A percentile compares a stretch with the other conserved stretches of the same genome.
These are phyloP conservation scores for Euphorbia pulcherrima DNA, from an alignment of 345 rosid genomes.

Conservation along the genomic window DNA sequence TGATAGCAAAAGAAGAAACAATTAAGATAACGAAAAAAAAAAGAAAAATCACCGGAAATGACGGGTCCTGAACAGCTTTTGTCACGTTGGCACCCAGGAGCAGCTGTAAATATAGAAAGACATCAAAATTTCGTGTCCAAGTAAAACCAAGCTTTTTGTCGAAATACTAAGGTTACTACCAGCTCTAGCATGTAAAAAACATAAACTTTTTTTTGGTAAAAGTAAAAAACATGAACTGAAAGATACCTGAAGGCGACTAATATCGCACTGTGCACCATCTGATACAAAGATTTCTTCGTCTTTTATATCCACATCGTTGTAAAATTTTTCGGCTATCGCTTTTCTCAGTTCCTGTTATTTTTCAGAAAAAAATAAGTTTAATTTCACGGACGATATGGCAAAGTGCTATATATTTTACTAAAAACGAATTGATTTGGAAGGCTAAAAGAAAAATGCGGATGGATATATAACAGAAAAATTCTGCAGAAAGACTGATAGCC, in stretches of 20 bases:
- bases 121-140: background rate
- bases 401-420: too few relatives aligned
- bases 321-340: constrained; percentile 52
- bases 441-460: background rate
- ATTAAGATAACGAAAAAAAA: background rate
- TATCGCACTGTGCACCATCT: constrained; percentile 65
- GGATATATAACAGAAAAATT: background rate
- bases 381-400: too few relatives aligned
- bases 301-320: constrained; percentile 38
- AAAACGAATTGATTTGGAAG: too few relatives aligned
- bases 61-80: constrained; percentile 60
- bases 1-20: background rate
- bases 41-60: constrained; percentile 45
- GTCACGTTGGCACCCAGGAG: constrained; percentile 50
- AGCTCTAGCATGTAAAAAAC: background rate
- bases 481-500: background rate
- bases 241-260: constrained; percentile 56
- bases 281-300: constrained; percentile 57
- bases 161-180: background rate
- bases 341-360: constrained; percentile 38
- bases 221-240: too few relatives aligned
- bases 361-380: background rate
- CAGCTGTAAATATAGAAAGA: constrained; percentile 36
- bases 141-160: background rate
- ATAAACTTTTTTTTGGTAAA: background rate